Conservation (phyloP, 2,329 filamentous ascomycete genomes). For the Thyridium curvatum region DNA sequence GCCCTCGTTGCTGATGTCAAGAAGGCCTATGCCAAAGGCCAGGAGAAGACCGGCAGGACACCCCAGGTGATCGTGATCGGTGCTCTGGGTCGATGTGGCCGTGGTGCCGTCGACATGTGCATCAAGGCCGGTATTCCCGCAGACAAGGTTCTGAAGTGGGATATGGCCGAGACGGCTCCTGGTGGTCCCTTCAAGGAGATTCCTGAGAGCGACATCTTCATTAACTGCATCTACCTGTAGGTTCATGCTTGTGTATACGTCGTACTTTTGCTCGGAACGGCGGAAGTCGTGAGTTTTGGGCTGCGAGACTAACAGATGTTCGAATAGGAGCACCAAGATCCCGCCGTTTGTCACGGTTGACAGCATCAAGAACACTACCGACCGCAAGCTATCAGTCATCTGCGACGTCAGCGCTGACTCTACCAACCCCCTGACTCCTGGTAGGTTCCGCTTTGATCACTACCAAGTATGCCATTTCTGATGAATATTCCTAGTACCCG, state of each 20-base stretch:
- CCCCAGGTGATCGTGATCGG: conserved; percentile 82
- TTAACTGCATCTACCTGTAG: conserved; percentile 83
- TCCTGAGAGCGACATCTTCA: conserved; percentile 66
- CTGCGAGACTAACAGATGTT: not conserved
- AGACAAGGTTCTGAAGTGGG: conserved; percentile 61
- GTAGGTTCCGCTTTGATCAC: conserved; percentile 26
- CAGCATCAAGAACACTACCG: conserved; percentile 53
- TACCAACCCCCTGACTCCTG: conserved; percentile 60
- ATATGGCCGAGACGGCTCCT: conserved; percentile 72
- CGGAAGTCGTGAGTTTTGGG: not conserved
- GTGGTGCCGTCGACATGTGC: conserved; percentile 76
- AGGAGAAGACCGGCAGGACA: conserved; percentile 55
- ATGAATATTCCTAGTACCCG: conserved; percentile 50
- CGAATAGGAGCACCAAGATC: conserved; percentile 47
- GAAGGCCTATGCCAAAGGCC: conserved; percentile 59
- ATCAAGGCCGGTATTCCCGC: conserved; percentile 65
- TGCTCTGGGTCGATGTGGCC: conserved; percentile 75
- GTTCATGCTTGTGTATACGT: conserved; percentile 13
- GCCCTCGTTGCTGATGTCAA: conserved; percentile 70
- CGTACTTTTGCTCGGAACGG: conserved; percentile 9
- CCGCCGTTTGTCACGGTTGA: conserved; percentile 74
- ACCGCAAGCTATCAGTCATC: conserved; percentile 71
- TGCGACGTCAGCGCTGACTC: conserved; percentile 76
- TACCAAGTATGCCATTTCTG: not conserved
- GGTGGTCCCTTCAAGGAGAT: conserved; percentile 78